Percentiles rank a stretch among this genome's conserved stretches.
Evolutionary conservation across 306 rosid genomes (phyloP).

Genomic region (Acmispon strigosus): DNA sequence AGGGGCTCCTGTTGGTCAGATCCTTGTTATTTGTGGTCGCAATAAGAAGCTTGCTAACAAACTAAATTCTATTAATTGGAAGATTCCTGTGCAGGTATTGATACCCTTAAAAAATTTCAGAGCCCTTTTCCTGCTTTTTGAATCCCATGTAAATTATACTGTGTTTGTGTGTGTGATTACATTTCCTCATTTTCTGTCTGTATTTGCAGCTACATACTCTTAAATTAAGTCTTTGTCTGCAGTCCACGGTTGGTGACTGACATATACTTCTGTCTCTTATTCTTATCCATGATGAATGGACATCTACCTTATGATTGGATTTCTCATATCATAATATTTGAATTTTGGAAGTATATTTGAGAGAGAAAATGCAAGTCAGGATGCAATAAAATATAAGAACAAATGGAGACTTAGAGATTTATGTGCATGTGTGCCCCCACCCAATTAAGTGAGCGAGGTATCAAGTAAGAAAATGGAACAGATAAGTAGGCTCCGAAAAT

Average conservation of each 20-base stretch:
- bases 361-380: neutral
- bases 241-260: neutral
- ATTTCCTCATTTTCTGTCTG: neutral
- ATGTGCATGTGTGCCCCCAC: neutral
- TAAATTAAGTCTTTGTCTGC: neutral
- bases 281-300: neutral
- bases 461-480: neutral
- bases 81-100: constrained; percentile 88
- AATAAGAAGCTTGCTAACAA: constrained; percentile 79
- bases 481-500: neutral
- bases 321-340: neutral
- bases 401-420: neutral
- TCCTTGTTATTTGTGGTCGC: constrained; percentile 91
- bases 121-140: neutral
- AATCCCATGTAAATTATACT: neutral
- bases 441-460: neutral
- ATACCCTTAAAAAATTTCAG: neutral
- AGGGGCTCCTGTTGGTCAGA: constrained; percentile 73
- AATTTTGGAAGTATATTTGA: too few relatives aligned
- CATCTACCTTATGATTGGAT: neutral
- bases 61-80: constrained; percentile 64
- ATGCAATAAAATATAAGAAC: neutral
- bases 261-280: neutral
- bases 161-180: neutral
- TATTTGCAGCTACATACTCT: neutral